Percentiles rank a stretch among this genome's conserved stretches.
phyloP scores from a whole-genome alignment of 257 asterid genomes.

The Cruciata laevipes region DNA sequence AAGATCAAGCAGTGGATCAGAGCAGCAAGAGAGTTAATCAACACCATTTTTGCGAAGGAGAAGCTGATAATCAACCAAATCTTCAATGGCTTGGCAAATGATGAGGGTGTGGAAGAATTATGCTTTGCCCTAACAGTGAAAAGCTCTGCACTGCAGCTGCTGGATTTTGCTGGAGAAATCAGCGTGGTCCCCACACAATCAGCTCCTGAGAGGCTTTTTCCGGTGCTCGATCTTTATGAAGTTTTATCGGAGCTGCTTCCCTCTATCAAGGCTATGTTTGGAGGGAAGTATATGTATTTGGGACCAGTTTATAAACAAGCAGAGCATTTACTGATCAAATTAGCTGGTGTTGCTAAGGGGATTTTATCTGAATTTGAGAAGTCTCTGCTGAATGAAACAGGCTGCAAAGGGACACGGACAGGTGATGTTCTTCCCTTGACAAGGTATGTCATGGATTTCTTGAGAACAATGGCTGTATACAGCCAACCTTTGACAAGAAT shows the following conservation, averaged over 20 bases:
- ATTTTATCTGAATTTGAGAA: slow-evolving; percentile 66
- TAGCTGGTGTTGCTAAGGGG: neutral
- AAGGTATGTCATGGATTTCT: neutral
- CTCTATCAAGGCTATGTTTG: slow-evolving; percentile 64
- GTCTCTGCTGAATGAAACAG: slow-evolving; percentile 71
- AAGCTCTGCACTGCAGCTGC: slow-evolving; percentile 70
- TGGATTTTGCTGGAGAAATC: slow-evolving; percentile 77
- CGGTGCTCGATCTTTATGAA: slow-evolving; percentile 78
- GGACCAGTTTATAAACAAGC: slow-evolving; percentile 32
- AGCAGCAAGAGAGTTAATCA: slow-evolving; percentile 64
- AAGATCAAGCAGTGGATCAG: slow-evolving; percentile 86
- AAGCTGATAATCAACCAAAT: slow-evolving; percentile 63
- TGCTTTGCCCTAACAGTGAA: slow-evolving; percentile 75
- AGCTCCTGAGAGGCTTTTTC: slow-evolving; percentile 81
- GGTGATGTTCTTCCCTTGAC: neutral
- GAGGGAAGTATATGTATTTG: slow-evolving; percentile 37
- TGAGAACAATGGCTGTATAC: neutral
- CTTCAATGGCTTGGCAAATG: slow-evolving; percentile 51
- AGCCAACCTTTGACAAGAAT: neutral
- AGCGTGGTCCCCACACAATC: slow-evolving; percentile 61
- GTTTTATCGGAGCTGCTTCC: slow-evolving; percentile 70
- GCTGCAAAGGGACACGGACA: slow-evolving; percentile 57
- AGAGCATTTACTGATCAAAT: neutral
- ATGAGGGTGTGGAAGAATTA: slow-evolving; percentile 38
- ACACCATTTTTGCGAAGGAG: slow-evolving; percentile 76